These are phyloP conservation scores for Candida sojae DNA, from an alignment of 1,139 yeast species.

Conservation along the genomic window DNA sequence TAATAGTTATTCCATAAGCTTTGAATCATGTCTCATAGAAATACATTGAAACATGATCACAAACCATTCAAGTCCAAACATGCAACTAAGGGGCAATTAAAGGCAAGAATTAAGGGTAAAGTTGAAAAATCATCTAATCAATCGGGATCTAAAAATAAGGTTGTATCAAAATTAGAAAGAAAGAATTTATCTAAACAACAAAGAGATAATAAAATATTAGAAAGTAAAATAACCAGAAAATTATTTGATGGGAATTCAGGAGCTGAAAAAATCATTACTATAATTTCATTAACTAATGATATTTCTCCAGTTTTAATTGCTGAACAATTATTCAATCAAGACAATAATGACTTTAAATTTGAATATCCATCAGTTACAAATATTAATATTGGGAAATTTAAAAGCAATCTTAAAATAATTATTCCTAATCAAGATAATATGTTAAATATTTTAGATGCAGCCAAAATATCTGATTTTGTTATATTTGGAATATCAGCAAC, in stretches of 20 bases:
- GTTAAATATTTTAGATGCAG: constrained; percentile 76
- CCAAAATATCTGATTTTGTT: constrained; percentile 86
- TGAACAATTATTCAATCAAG: constrained; percentile 44
- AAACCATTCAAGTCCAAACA: constrained; percentile 91
- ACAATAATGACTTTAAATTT: constrained; percentile 25
- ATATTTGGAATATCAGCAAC: constrained; percentile 83
- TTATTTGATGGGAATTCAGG: constrained; percentile 80
- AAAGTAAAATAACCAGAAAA: constrained; percentile 52
- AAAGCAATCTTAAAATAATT: constrained; percentile 72
- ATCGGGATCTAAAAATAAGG: constrained; percentile 47
- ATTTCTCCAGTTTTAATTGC: constrained; percentile 62
- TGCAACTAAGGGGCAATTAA: constrained; percentile 85
- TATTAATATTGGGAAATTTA: constrained; percentile 62
- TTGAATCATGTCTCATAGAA: constrained; percentile 67
- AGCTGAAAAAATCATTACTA: constrained; percentile 79
- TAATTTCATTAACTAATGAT: constrained; percentile 78
- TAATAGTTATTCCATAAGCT: too few species aligned
- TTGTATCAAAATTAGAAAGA: constrained; percentile 67
- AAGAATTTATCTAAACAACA: constrained; percentile 79
- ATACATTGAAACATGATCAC: constrained; percentile 80
- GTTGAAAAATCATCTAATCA: constrained; percentile 59
- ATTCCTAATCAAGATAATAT: constrained; percentile 72
- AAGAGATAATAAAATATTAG: constrained; percentile 68
- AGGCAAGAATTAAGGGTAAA: constrained; percentile 80
- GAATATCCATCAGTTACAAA: constrained; percentile 50